Base-by-base conservation (phyloP, 768 basidiomycete genomes). In the Gelatoporia subvermispora region DNA sequence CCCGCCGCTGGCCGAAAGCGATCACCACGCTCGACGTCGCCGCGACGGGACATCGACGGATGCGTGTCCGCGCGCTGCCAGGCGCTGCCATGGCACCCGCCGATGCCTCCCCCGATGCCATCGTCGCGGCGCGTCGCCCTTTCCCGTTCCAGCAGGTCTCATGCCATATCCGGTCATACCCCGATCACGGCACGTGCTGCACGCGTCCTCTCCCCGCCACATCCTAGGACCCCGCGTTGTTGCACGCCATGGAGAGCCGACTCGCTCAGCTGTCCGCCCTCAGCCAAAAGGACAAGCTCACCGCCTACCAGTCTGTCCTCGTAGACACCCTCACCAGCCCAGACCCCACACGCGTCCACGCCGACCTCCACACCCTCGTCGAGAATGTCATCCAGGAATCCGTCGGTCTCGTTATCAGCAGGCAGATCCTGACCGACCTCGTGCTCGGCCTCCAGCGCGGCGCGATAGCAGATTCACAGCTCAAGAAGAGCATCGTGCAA, bases 361-460 rank as follows among this genome's bases (percentile, higher is more conserved):
- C 63, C 31, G 83, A 88, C 65, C 67, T 94, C 20, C 86, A 84
- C 54, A 62, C 75, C 5, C 75, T 94, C 53, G 81, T 93, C 50
- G 82, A 91, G 59, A 79, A 84, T 56, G 85, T 89, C 52, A 82
- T 91, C 51, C 84, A 90, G 53, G 90, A 92, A 56, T 74, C 71
- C 51, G 80, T 85, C 43, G 87, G 89, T 40, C 80, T 93, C 56
- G 92, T 97, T 45, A 86, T 94, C 25, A 91, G 88, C 21, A 78
- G 94, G 57, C 87, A 92, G 58, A 85, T 94, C 23, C 73, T 97
- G 17, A 82, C 87, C 15, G 90, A 93, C 60, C 82, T 93, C 41
- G 88, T 93, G 53, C 83, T 77, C 64, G 69, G 72, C 45, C 72
- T 93, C 25, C 75, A 72, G 20, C 78, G 80, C 35, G 79, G 78